phyloP scores from a whole-genome alignment of 495 filamentous ascomycete species.

The Durotheca rogersii region DNA sequence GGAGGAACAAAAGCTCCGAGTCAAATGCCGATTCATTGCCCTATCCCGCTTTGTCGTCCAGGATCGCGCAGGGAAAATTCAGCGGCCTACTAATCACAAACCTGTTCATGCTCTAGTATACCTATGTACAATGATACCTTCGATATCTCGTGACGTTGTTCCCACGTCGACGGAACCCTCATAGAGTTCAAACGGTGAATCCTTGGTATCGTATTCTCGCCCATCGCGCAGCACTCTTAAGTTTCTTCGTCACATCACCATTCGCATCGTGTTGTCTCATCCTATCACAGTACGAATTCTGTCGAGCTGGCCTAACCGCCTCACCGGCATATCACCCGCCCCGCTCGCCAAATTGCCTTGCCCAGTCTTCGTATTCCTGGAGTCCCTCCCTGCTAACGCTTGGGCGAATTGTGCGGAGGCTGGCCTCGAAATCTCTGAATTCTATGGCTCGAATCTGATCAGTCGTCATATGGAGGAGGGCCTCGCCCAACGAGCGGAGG shows the following conservation, averaged over 20 bases:
- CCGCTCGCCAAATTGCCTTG: constrained; percentile 85
- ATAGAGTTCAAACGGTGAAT: constrained; percentile 6
- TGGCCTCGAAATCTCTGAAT: constrained; percentile 80
- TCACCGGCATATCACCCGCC: constrained; percentile 63
- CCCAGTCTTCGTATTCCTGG: constrained; percentile 91
- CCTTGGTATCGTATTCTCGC: constrained; percentile 26
- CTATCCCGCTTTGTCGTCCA: not conserved
- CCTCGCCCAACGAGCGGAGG: constrained; percentile 85
- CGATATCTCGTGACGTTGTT: constrained; percentile 3
- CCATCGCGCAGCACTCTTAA: constrained; percentile 1
- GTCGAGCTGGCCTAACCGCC: not conserved
- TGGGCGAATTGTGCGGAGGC: constrained; percentile 81
- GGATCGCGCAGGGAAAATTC: not conserved
- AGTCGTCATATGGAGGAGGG: constrained; percentile 83
- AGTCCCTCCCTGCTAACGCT: constrained; percentile 86
- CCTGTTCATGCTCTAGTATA: constrained; percentile 32
- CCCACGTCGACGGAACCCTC: constrained; percentile 18
- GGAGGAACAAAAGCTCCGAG: not conserved
- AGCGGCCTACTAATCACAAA: constrained; percentile 2
- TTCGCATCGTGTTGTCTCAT: not conserved
- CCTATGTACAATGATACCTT: constrained; percentile 26
- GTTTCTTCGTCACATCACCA: constrained; percentile 2
- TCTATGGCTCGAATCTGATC: constrained; percentile 90
- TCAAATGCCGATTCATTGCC: not conserved
- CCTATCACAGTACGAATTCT: not conserved